Evolutionary conservation across 441 rosid species (phyloP), one percentile per base, ranked within the genome.

Genomic region (Populus hybrid): DNA sequence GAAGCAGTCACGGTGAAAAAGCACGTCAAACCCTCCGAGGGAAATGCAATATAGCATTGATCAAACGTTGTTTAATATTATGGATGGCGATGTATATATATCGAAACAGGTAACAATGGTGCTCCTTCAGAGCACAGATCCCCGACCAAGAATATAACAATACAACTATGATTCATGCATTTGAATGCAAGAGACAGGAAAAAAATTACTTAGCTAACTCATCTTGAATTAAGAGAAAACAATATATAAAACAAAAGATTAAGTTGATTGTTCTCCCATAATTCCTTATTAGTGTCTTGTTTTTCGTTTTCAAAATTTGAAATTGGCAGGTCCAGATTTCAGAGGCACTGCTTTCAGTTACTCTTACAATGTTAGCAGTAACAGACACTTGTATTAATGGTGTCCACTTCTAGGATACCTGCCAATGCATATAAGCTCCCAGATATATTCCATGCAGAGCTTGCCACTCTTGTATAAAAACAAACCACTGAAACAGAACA

Each of bases 381-480:
- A 78, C 84, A 80, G 86, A 76, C 76, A 83, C 77, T 82, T 76
- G 77, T 59, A 79, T 79, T 84, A 84, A 80, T 84, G 84, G 77
- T 74, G 83, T 77, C 89, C 77, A 71, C 73, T 78, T 81, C 75
- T 76, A 72, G 75, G 82, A 79, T 84, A 82, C 87, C 81, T 82
- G 84, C 87, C 80, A 79, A 74, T 79, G 83, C 82, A 81, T 85
- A 86, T 70, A 84, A 78, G 81, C 77, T 85, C 70, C 81, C n/a
- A n/a, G n/a, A 79, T 80, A 85, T 82, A 77, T 88, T 81, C 88
- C 78, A 83, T 82, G 84, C 82, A 84, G 79, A 86, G 80, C 59
- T 80, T 70, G 68, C 80, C 72, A 40, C 66, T 81, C 73, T 83
- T 65, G 80, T 79, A 79, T 65, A 81, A 78, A 76, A 77, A 77